These are phyloP conservation scores for Trichoderma semiorbis DNA, from an alignment of 2,329 filamentous ascomycete genomes.

Conservation along the genomic window DNA sequence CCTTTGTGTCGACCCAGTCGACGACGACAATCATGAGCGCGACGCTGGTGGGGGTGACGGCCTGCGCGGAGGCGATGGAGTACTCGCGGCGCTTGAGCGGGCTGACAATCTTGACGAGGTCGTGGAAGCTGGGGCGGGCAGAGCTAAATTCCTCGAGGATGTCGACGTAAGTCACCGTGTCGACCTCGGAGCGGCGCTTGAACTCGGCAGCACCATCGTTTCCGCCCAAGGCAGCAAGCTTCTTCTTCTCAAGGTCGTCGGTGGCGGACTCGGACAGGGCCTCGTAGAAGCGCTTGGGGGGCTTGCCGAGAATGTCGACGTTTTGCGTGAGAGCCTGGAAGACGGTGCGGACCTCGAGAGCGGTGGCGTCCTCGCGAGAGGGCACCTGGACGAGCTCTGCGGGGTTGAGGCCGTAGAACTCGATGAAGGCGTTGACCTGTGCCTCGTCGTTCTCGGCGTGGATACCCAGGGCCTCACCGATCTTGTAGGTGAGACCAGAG, in stretches of 20 bases:
- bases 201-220: slow-evolving; percentile 83
- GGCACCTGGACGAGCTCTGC: slow-evolving; percentile 89
- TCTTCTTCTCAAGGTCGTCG: slow-evolving; percentile 77
- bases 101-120: slow-evolving; percentile 80
- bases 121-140: slow-evolving; percentile 82
- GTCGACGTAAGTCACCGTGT: slow-evolving; percentile 88
- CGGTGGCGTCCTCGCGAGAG: slow-evolving; percentile 69
- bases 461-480: slow-evolving; percentile 93
- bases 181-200: slow-evolving; percentile 86
- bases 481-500: slow-evolving; percentile 91
- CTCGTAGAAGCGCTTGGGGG: slow-evolving; percentile 98
- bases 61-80: slow-evolving; percentile 97
- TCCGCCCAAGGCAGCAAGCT: slow-evolving; percentile 71
- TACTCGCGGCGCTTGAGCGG: slow-evolving; percentile 97
- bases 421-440: slow-evolving; percentile 80
- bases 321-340: slow-evolving; percentile 91
- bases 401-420: slow-evolving; percentile 79
- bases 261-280: slow-evolving; percentile 79
- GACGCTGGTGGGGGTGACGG: slow-evolving; percentile 85
- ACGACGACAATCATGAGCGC: slow-evolving; percentile 96
- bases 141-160: slow-evolving; percentile 86
- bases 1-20: slow-evolving; percentile 85
- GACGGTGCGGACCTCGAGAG: slow-evolving; percentile 84
- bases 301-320: slow-evolving; percentile 93
- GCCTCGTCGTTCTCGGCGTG: slow-evolving; percentile 87